Conservation (phyloP, 495 filamentous ascomycete genomes). For the Xylona heveae region DNA sequence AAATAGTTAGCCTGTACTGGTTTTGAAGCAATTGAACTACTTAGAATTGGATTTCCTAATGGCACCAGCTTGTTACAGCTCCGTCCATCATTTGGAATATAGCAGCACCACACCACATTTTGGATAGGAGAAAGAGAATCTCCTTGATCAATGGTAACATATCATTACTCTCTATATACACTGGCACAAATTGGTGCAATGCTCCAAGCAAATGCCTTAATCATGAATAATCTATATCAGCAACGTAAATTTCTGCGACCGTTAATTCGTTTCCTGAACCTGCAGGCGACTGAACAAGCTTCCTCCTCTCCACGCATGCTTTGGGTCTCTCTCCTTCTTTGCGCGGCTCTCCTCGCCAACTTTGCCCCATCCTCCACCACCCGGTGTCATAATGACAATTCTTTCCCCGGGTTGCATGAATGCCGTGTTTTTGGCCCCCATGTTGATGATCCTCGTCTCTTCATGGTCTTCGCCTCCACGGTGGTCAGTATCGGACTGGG, state of each 20-base stretch:
- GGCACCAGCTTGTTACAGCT: no score
- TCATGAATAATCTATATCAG: no score
- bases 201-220: no score
- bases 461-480: constrained; percentile 9
- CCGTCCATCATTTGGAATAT: no score
- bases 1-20: no score
- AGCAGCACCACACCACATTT: no score
- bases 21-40: no score
- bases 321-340: constrained; percentile 18
- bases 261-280: constrained; percentile 13
- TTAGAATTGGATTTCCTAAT: no score
- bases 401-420: constrained; percentile 69
- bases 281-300: constrained; percentile 33
- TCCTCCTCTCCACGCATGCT: constrained; percentile 35
- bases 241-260: constrained; percentile 6
- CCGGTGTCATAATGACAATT: constrained; percentile 56
- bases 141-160: no score
- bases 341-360: constrained; percentile 27
- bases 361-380: constrained; percentile 53
- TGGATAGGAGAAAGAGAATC: no score
- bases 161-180: no score
- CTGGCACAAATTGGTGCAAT: no score
- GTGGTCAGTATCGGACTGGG: constrained; percentile 21
- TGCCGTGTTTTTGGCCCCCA: constrained; percentile 89
- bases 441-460: constrained; percentile 46